Evolutionary conservation across 2,329 filamentous ascomycete genomes (phyloP).

Genomic region (Aspergillus ibericus): DNA sequence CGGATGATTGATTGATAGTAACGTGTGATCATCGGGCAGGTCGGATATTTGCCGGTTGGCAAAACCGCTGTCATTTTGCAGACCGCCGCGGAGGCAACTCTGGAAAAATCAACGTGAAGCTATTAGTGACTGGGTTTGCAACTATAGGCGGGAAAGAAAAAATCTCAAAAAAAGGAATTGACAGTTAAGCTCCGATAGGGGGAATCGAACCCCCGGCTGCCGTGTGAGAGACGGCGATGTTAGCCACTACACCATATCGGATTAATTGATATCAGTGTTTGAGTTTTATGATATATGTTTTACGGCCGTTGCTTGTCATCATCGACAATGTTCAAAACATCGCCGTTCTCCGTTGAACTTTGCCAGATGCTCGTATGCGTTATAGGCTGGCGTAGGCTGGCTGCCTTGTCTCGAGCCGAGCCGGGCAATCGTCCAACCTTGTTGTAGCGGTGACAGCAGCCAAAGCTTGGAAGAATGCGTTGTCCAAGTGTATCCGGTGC

Average conservation of each 20-base stretch:
- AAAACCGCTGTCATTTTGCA: not conserved
- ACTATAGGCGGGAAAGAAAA: not conserved
- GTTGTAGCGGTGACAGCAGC: not conserved
- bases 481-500: not conserved
- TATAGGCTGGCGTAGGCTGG: not conserved
- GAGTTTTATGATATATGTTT: not conserved
- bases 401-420: not conserved
- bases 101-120: not conserved
- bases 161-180: not conserved
- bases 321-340: not conserved
- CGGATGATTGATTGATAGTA: not conserved
- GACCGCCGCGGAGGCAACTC: not conserved
- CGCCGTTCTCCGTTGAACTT: not conserved
- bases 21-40: not conserved
- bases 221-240: conserved; percentile 11
- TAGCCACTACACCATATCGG: conserved; percentile 2
- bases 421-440: not conserved
- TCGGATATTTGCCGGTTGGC: not conserved
- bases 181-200: conserved; percentile 12
- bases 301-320: not conserved
- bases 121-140: no score
- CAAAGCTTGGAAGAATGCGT: not conserved
- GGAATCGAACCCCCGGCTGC: conserved; percentile 20
- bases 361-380: not conserved
- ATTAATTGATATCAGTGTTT: not conserved